phyloP scores from a whole-genome alignment of 352 stramenopile species.

The Globisporangium viniferum region DNA sequence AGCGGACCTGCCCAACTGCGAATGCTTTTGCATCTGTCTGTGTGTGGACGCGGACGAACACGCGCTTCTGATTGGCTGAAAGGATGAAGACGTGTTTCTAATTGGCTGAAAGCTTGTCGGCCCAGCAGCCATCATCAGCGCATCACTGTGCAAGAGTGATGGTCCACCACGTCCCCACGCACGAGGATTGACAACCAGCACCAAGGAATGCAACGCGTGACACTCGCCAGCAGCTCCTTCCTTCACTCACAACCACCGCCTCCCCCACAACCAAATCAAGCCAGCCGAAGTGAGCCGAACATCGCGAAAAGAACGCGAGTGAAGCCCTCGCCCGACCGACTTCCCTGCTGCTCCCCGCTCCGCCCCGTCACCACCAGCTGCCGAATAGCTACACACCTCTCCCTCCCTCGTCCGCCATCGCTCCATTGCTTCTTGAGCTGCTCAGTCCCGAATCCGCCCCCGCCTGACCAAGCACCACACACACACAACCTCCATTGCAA shows the following conservation, averaged over 20 bases:
- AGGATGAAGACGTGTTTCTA: neutral
- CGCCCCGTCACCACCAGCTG: neutral
- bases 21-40: neutral
- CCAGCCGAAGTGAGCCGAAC: slow-evolving; percentile 7
- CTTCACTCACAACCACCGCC: neutral
- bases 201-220: neutral
- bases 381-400: too few relatives aligned
- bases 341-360: neutral
- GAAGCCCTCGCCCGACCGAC: neutral
- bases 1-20: neutral
- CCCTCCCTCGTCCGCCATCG: neutral
- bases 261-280: neutral
- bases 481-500: neutral
- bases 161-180: neutral
- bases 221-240: neutral
- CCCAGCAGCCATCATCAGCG: neutral
- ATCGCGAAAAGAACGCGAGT: slow-evolving; percentile 2
- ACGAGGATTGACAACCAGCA: neutral
- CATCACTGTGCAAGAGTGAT: neutral
- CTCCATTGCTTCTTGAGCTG: neutral
- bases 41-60: neutral
- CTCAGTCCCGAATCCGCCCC: slow-evolving; percentile 2
- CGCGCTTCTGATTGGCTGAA: neutral
- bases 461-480: neutral
- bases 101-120: neutral